Conservation (phyloP, 768 basidiomycete species). For the Sistotremastrum niveocremeum region DNA sequence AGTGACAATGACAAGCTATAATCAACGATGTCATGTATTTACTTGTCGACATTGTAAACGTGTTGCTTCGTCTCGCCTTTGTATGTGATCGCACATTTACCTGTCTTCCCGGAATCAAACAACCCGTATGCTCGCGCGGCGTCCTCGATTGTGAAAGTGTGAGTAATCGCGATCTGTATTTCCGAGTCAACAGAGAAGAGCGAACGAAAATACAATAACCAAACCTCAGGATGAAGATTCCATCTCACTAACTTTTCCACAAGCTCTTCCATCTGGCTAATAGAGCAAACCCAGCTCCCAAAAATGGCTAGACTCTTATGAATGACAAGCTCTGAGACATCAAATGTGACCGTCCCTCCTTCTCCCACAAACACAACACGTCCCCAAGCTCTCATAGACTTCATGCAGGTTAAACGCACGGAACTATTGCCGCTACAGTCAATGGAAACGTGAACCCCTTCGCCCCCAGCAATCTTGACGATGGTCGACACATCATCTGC, state of each 20-base stretch:
- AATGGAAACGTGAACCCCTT: background rate
- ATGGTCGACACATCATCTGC: background rate
- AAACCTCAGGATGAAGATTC: background rate
- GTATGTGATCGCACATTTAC: background rate
- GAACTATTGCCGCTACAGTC: background rate
- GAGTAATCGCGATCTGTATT: background rate
- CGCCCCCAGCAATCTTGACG: background rate
- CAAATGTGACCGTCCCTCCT: background rate
- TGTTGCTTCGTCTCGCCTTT: background rate
- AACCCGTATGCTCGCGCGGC: background rate
- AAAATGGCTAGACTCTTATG: slow-evolving; percentile 1
- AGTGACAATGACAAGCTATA: no score
- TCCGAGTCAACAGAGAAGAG: background rate
- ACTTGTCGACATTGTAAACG: no score
- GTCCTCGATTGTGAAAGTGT: slow-evolving; percentile 1
- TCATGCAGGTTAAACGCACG: background rate
- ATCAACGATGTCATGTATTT: no score
- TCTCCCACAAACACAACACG: slow-evolving; percentile 1
- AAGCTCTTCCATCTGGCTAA: slow-evolving; percentile 1
- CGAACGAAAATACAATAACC: background rate
- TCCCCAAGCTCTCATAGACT: background rate
- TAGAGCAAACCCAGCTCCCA: slow-evolving; percentile 1
- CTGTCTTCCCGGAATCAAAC: background rate
- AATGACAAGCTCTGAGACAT: background rate
- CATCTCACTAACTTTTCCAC: slow-evolving; percentile 1